phyloP scores from a whole-genome alignment of 1,139 yeast genomes.

The Suhomyces chickasaworum region DNA sequence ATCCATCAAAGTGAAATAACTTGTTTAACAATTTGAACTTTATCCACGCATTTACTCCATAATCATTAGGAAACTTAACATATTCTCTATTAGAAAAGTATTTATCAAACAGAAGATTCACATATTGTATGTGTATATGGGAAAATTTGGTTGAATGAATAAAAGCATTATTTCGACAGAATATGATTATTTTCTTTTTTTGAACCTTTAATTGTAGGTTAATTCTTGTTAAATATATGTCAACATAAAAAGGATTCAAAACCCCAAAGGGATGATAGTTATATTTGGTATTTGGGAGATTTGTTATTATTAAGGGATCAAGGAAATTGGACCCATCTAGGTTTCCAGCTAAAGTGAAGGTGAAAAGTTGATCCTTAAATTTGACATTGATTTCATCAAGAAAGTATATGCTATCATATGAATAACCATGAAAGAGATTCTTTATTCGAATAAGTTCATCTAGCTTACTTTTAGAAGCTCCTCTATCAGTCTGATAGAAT shows the following conservation, averaged over 20 bases:
- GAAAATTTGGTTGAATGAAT: constrained; percentile 18
- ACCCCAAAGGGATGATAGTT: constrained; percentile 19
- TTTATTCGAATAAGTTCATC: constrained; percentile 11
- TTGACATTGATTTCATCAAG: constrained; percentile 22
- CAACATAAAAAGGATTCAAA: constrained; percentile 16
- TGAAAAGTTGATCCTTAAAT: constrained; percentile 12
- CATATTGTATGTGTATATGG: constrained; percentile 22
- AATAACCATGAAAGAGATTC: neutral
- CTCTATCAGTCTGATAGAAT: constrained; percentile 2
- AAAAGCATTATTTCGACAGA: constrained; percentile 15
- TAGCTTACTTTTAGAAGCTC: neutral
- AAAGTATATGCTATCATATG: constrained; percentile 15
- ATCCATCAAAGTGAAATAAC: constrained; percentile 5
- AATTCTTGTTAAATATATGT: constrained; percentile 13
- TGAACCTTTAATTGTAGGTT: constrained; percentile 9
- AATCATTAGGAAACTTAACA: constrained; percentile 26
- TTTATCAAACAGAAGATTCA: constrained; percentile 22
- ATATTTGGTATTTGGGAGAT: constrained; percentile 10
- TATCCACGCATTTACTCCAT: constrained; percentile 24
- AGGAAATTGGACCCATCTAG: constrained; percentile 16
- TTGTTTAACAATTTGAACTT: constrained; percentile 10
- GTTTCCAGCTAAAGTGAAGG: constrained; percentile 18
- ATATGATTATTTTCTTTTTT: constrained; percentile 13
- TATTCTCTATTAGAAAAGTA: constrained; percentile 14
- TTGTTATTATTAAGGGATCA: constrained; percentile 18